Evolutionary conservation across 75 land plant genomes (phyloP).

Genomic region (Sequoiadendron giganteum): DNA sequence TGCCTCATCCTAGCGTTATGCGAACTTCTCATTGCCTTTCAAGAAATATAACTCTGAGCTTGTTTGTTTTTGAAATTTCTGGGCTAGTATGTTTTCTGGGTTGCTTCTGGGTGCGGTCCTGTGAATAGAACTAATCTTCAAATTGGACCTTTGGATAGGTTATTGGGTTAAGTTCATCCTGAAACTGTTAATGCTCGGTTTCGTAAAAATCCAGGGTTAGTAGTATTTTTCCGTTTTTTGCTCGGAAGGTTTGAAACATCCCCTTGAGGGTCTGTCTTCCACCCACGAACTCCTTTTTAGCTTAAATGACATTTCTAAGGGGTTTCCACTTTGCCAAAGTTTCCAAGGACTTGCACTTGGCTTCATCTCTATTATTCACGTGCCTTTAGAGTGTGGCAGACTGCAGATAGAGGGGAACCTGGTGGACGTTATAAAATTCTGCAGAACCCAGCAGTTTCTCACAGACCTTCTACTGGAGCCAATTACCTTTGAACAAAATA

Average conservation of each 20-base stretch:
- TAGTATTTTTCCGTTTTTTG: background rate
- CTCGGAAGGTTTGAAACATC: background rate
- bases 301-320: background rate
- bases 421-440: background rate
- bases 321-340: background rate
- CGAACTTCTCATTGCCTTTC: too few species aligned
- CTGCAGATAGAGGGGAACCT: background rate
- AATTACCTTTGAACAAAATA: background rate
- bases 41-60: too few species aligned
- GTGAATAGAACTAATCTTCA: too few species aligned
- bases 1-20: too few species aligned
- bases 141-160: too few species aligned
- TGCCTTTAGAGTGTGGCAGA: background rate
- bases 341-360: background rate
- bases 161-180: too few species aligned
- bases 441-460: background rate
- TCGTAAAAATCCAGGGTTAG: background rate
- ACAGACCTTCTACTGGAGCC: background rate
- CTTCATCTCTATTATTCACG: background rate
- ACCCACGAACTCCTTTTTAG: background rate
- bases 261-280: background rate
- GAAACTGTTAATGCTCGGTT: too few species aligned
- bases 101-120: too few species aligned
- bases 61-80: too few species aligned
- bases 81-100: too few species aligned